A percentile compares a stretch with the other conserved stretches of the same genome.
Conservation (phyloP, 805 yeast species). For the Candida boleticola region DNA sequence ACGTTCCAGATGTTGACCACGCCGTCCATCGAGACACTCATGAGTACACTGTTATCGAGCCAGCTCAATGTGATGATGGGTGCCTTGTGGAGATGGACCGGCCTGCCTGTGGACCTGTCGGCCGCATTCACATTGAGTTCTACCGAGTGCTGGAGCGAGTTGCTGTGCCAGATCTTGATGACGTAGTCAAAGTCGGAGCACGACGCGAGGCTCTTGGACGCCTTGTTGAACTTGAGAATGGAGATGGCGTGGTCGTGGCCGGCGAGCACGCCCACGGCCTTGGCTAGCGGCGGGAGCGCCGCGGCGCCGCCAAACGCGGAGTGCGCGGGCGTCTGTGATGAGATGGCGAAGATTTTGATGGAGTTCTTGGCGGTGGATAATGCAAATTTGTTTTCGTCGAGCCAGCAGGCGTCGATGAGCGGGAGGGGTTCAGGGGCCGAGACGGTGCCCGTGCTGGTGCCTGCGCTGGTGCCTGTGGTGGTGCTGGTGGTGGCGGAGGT, state of each 20-base stretch:
- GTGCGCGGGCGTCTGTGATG: conserved; percentile 7
- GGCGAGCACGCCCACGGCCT: conserved; percentile 29
- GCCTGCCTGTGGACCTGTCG: not conserved
- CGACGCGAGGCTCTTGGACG: conserved; percentile 58
- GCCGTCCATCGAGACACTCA: conserved; percentile 71
- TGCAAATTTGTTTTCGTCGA: conserved; percentile 65
- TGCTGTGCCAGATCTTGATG: conserved; percentile 74
- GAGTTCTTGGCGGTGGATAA: conserved; percentile 59
- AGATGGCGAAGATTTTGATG: conserved; percentile 52
- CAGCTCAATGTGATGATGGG: conserved; percentile 57
- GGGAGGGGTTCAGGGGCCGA: conserved; percentile 2
- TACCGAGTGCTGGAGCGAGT: conserved; percentile 49
- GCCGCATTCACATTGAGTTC: conserved; percentile 20
- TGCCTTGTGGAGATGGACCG: conserved; percentile 42
- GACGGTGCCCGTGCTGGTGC: conserved; percentile 3
- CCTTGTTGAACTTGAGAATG: conserved; percentile 50
- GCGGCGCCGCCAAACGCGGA: conserved; percentile 12
- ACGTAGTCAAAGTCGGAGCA: conserved; percentile 71
- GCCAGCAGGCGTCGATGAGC: conserved; percentile 61
- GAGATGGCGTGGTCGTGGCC: conserved; percentile 70
- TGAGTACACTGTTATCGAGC: conserved; percentile 36
- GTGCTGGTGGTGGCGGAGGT: conserved; percentile 4
- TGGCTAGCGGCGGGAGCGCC: conserved; percentile 11
- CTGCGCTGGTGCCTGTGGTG: not conserved
- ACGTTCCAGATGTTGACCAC: conserved; percentile 67